Base-by-base conservation (phyloP, 768 basidiomycete species). In the Lactifluus echinatus region DNA sequence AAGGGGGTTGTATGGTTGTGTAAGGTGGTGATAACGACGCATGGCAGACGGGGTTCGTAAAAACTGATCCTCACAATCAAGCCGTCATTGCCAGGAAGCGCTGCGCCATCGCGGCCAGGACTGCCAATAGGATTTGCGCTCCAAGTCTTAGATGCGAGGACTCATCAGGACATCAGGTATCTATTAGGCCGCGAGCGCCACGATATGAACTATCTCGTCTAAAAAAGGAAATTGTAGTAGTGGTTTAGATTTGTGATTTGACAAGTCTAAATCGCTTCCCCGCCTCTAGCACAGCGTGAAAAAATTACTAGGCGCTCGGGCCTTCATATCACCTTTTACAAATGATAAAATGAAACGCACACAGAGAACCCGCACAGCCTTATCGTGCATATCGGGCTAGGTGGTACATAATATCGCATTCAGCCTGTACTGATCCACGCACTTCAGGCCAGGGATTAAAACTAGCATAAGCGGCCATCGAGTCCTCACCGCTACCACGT, bases 401-500 rank as follows among this genome's bases (percentile, higher is more conserved):
- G 42, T 50, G 14, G 29, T 37, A 53, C 39, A 58, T 53, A 34
- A 48, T 58, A 36, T 14, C 23, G 8, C 33, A 12, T 55, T 59
- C 58, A 42, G 40, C 40, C 29, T 55, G 58, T 50, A 34, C 21
- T 59, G 58, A 59, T 59, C 53, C 58, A 59, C 53, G 58, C 53
- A 40, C 58, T 45, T 59, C 15, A 57, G 34, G 56, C 36, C 51
- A 53, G 57, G 51, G 40, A 50, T 43, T 45, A 45, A 50, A 55
- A 21, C 10, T 34, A 37, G 47, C 47, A 23, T 55, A 55, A 37
- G 53, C 33, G 24, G 49, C 29, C 19, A 28, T 50, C 26, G 34
- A 45, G 33, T 55, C 58, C 58, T 59, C 58, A 50, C 58, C 58
- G 23, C 43, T 43, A 55, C 58, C 58, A 55, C 58, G 58, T 55